Evolutionary conservation across 129 eudicot species (phyloP), one percentile per base, ranked within the genome.

Genomic region (Arctium minus): DNA sequence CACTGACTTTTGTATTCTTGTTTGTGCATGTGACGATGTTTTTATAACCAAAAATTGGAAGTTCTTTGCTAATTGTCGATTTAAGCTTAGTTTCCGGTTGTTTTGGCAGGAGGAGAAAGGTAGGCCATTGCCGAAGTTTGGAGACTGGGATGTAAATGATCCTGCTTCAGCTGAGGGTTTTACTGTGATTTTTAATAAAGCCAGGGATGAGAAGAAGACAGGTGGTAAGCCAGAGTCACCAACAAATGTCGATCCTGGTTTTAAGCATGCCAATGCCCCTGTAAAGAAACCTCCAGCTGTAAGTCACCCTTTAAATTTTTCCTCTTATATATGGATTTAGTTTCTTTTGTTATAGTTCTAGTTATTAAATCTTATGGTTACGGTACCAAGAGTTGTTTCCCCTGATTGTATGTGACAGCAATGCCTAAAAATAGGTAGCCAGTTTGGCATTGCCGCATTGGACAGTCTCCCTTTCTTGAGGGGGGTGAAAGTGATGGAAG

Each of bases 161-260:
- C 97, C 97, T 69, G 91, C 97, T 85, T 92, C 97, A 71, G 97
- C 93, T 70, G 94, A 92, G 78, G 93, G 97, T 27, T 92, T 92
- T 79, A 92, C 97, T 76, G 94, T 90, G 33, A 92, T 92, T 40
- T 90, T 92, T 40, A 92, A 92, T 79, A 90, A 92, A 86, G 97
- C 97, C 18, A 87, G 97, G 73, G 94, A 92, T 87, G 94, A 92
- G 76, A 92, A 87, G 82, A 92, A 90, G 84, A 92, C 93, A 35
- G 94, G 94, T 86, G 94, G 97, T 64, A 89, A 88, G 69, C 82
- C 94, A 18, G 97, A 90, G 64, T 92, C 97, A 36, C 94, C 94
- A 33, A 67, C 84, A 70, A 92, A 88, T 80, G 80, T 53, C 13
- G 86, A 92, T 76, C 53, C 92, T 83, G 83, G 83, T 84, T 22